These are phyloP conservation scores for Thelonectria blattea DNA, from an alignment of 2,329 filamentous ascomycete species.

Conservation along the genomic window DNA sequence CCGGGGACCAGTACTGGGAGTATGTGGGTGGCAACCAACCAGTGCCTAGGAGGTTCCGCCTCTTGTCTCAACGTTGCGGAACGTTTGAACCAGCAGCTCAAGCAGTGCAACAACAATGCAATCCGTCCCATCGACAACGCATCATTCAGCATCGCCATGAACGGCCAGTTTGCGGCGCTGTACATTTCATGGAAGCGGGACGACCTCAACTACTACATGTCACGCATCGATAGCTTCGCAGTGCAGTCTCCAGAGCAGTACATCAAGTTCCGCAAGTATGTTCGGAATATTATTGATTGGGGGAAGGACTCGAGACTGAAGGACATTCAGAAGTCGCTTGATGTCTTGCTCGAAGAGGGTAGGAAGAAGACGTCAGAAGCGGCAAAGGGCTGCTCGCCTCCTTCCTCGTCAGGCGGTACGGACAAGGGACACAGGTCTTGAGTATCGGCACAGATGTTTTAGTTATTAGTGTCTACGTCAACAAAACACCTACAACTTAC, in stretches of 20 bases:
- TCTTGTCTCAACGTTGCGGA: constrained; percentile 44
- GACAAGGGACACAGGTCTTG: no score
- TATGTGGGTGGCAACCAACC: constrained; percentile 45
- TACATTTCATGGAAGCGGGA: constrained; percentile 41
- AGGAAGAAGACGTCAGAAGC: neutral
- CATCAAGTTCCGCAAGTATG: constrained; percentile 40
- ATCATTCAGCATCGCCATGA: constrained; percentile 41
- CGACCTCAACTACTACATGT: neutral
- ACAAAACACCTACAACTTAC: constrained; percentile 14
- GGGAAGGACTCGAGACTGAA: constrained; percentile 38
- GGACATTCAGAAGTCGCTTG: constrained; percentile 31
- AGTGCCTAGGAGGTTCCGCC: constrained; percentile 43
- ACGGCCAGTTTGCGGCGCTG: constrained; percentile 41
- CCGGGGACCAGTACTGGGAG: constrained; percentile 24
- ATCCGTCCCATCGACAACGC: constrained; percentile 28
- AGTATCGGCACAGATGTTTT: no score
- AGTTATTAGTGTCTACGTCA: no score
- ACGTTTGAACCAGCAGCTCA: constrained; percentile 37
- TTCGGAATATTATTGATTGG: constrained; percentile 47
- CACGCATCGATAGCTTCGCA: constrained; percentile 29
- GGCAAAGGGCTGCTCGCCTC: neutral
- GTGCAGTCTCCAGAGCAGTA: constrained; percentile 40
- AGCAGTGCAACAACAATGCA: constrained; percentile 34
- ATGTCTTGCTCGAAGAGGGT: constrained; percentile 5
- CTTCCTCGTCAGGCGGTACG: neutral